Percentiles rank a stretch among this genome's conserved stretches.
phyloP scores from a whole-genome alignment of 306 rosid genomes.

The Quercus ilex region DNA sequence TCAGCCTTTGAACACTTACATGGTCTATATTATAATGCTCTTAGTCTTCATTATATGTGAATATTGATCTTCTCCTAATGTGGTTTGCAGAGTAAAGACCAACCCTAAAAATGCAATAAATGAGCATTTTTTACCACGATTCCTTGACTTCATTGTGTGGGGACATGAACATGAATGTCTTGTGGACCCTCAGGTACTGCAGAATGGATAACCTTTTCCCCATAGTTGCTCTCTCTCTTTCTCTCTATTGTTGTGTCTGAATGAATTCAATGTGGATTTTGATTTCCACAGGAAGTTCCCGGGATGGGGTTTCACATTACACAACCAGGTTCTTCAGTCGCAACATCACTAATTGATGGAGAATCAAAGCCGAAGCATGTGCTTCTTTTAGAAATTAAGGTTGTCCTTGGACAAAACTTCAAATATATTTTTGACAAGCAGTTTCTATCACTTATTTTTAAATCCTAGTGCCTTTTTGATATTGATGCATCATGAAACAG shows the following conservation, averaged over 20 bases:
- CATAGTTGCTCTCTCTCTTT: background rate
- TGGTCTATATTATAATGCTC: conserved; percentile 13
- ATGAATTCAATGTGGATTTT: conserved; percentile 22
- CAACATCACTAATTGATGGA: conserved; percentile 97
- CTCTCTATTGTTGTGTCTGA: conserved; percentile 1
- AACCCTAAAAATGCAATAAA: conserved; percentile 99
- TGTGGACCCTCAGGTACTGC: conserved; percentile 83
- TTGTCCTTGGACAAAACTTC: conserved; percentile 27
- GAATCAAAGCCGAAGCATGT: conserved; percentile 98
- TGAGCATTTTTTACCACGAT: conserved; percentile 92
- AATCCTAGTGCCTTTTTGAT: conserved; percentile 11
- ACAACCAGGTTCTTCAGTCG: conserved; percentile 99
- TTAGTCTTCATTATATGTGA: conserved; percentile 18
- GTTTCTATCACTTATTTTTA: background rate
- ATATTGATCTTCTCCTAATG: conserved; percentile 21
- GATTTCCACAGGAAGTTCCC: conserved; percentile 79
- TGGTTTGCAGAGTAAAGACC: conserved; percentile 78
- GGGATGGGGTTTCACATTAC: conserved; percentile 99
- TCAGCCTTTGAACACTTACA: conserved; percentile 5
- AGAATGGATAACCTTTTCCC: background rate
- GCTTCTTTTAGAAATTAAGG: conserved; percentile 96
- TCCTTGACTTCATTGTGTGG: conserved; percentile 96
- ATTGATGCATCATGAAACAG: conserved; percentile 38
- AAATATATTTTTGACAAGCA: conserved; percentile 15
- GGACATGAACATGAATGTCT: conserved; percentile 99